Evolutionary conservation across 768 basidiomycete genomes (phyloP), one percentile per base, ranked within the genome.

Genomic region (Pisolithus tinctorius): DNA sequence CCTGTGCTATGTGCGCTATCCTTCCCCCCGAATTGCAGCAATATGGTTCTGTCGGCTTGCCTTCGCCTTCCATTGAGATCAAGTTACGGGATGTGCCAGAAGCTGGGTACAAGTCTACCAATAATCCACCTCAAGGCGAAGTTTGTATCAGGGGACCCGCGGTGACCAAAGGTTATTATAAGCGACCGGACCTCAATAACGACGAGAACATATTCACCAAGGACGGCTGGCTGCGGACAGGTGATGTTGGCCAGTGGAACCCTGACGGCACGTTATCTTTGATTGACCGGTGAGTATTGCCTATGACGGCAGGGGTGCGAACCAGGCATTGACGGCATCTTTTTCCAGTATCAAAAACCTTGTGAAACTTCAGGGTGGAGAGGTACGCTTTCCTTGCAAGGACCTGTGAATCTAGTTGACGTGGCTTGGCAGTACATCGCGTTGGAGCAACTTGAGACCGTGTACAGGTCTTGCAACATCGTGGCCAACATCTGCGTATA

Each of bases 241-340:
- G 95, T 9, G 95, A 98, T 65, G 78, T 98, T 34, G 95, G 92
- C 0, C 88, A 89, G 67, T 97, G 92, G 91, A 95, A 96, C 67
- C 58, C 78, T 17, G 91, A 98, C 63, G 95, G 95, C 13, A 95
- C 94, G 3, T 68, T 99, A 30, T 79, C 76, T 14, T 67, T 99
- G 58, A 88, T 99, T 63, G 95, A 98, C 67, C 81, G 93, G 83
- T 89, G 62, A 51, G 81, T 65, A n/a, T 7, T 45, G 6, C 6
- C 31, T 6, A 17, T 36, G 47, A 42, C 17, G 25, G 16, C 55
- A 55, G 31, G 45, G 38, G 45, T 38, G 36, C 20, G n/a, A n/a
- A 47, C 23, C 26, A 53, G 34, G 45, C 27, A 44, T 37, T 38
- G 47, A 52, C 36, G 48, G 23, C 34, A 3, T 7, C 11, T 36